Conservation (phyloP, 2,329 filamentous ascomycete species). For the Aspergillus alliaceus region DNA sequence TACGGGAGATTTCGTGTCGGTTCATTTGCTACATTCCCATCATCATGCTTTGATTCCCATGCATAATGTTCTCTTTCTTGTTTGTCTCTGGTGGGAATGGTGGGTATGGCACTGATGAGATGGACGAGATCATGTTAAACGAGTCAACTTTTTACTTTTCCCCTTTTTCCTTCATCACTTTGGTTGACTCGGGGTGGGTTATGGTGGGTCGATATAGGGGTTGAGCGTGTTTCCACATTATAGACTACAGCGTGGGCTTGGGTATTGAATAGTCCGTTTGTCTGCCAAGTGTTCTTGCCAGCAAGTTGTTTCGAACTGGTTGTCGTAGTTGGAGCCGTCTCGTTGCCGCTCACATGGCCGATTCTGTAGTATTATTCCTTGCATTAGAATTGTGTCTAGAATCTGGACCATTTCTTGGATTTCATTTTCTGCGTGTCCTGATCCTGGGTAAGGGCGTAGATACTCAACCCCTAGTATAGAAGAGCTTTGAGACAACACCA, state of each 20-base stretch:
- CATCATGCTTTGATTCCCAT: conserved; percentile 20
- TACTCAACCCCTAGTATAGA: neutral
- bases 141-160: conserved; percentile 8
- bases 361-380: neutral
- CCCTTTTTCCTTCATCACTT: conserved; percentile 2
- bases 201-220: conserved; percentile 7
- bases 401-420: neutral
- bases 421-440: neutral
- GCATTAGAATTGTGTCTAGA: neutral
- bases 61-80: conserved; percentile 20
- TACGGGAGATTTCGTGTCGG: conserved; percentile 21
- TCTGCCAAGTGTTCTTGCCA: neutral
- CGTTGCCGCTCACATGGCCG: neutral
- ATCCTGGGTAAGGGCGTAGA: neutral
- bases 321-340: neutral
- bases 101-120: conserved; percentile 15
- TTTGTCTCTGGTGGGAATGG: conserved; percentile 15
- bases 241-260: conserved; percentile 25
- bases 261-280: conserved; percentile 11
- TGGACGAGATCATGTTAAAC: conserved; percentile 15
- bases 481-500: neutral
- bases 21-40: conserved; percentile 15
- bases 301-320: too few relatives aligned
- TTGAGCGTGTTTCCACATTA: conserved; percentile 18
- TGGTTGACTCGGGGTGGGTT: conserved; percentile 12